Evolutionary conservation across 805 yeast species (phyloP).

Genomic region (Lipomyces sp.): DNA sequence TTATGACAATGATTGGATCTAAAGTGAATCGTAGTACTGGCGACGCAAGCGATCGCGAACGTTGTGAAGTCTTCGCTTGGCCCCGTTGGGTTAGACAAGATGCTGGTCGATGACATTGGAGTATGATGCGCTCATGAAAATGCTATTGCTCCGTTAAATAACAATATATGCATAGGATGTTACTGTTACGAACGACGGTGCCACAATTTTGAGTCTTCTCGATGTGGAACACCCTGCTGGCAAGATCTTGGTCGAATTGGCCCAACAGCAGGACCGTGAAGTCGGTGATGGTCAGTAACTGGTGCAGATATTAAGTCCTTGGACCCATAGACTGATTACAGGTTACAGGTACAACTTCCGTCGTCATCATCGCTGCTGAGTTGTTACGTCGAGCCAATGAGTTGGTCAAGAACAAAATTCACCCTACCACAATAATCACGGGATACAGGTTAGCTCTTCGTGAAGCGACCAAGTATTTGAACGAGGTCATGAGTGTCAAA

Average conservation of each 20-base stretch:
- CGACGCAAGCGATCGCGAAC: conserved; percentile 85
- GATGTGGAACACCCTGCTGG: conserved; percentile 99
- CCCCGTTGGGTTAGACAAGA: conserved; percentile 97
- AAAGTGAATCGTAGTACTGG: conserved; percentile 55
- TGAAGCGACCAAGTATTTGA: conserved; percentile 86
- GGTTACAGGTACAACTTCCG: conserved; percentile 72
- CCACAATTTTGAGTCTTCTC: conserved; percentile 84
- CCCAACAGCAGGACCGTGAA: conserved; percentile 98
- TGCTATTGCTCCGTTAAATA: not conserved
- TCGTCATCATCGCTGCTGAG: conserved; percentile 94
- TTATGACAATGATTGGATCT: not conserved
- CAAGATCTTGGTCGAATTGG: conserved; percentile 92
- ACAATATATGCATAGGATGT: conserved; percentile 59
- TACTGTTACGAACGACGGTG: conserved; percentile 98
- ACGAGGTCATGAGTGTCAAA: conserved; percentile 79
- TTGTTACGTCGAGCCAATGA: conserved; percentile 90
- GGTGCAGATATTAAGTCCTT: not conserved
- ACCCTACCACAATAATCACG: conserved; percentile 96
- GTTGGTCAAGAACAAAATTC: conserved; percentile 88
- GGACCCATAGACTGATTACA: not conserved
- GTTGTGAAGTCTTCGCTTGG: conserved; percentile 92
- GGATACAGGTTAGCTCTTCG: conserved; percentile 93
- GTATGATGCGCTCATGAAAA: conserved; percentile 22
- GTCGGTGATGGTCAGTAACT: conserved; percentile 82
- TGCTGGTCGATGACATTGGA: conserved; percentile 98